Base-by-base conservation (phyloP, 2,329 filamentous ascomycete species). In the Trematosphaeria pertusa region DNA sequence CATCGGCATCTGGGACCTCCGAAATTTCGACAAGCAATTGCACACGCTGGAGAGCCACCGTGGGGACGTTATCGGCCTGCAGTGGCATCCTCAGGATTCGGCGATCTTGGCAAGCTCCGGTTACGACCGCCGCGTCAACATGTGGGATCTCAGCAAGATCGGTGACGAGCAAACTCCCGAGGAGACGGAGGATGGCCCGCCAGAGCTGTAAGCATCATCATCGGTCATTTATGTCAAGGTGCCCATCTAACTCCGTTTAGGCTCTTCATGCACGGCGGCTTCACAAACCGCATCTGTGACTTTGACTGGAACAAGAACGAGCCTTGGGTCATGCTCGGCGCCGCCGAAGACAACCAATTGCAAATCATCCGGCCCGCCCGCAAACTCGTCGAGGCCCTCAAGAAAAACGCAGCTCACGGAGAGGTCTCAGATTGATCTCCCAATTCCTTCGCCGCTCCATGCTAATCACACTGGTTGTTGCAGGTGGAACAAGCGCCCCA, bases 301-400 rank as follows among this genome's bases (percentile, higher is more conserved):
- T 99, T 99, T 67, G 93, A 88, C 75, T 99, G 93, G 93, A 99
- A 99, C 73, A 85, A 86, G 59, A 96, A 96, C 69, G 91, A 97
- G 64, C 92, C 93, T 4, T 99, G 95, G 95, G 84, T 97, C 44
- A 89, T 99, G 58, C 92, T 91, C 71, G 96, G 89, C 51, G 92
- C 94, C 12, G 94, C 93, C 1, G 95, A 99, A 70, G 94, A 99
- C 75, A 99, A 99, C 68, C 79, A 97, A 58, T 82, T 99, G 54
- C 94, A 99, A 74, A 89, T 97, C 60, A 97, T 78, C 73, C 69
- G 70, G 14, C 71, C 73, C 2, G 59, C 63, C 12, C 63, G 69
- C 44, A 70, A 70, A 37, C 62, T 73, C 20, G 69, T 72, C 12
- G 64, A 73, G 56, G 63, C 61, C 9, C 41, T 68, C 15, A 60